Conservation (phyloP, 2,329 filamentous ascomycete genomes). For the Myriosclerotinia scirpicola region DNA sequence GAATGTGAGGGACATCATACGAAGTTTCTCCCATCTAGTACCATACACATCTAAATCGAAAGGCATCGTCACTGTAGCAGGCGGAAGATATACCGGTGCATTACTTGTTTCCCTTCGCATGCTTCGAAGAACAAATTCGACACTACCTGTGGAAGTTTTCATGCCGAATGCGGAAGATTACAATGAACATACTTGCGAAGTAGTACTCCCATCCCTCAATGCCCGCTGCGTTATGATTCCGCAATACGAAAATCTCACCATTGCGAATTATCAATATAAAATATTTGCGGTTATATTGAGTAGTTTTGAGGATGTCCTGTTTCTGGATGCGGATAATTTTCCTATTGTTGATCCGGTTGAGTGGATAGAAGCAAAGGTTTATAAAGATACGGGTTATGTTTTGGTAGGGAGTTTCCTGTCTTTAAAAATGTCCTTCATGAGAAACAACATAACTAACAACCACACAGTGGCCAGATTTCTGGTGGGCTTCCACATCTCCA, state of each 20-base stretch:
- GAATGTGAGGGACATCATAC: conserved; percentile 9
- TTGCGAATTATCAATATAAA: conserved; percentile 50
- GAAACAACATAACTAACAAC: background rate
- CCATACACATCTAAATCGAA: conserved; percentile 10
- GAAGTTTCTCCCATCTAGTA: background rate
- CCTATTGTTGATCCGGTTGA: conserved; percentile 45
- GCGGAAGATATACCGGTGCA: conserved; percentile 42
- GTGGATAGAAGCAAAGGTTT: conserved; percentile 46
- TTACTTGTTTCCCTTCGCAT: conserved; percentile 45
- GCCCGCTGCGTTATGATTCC: conserved; percentile 45
- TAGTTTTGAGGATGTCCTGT: conserved; percentile 50
- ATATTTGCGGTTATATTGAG: conserved; percentile 50
- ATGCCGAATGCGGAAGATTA: conserved; percentile 43
- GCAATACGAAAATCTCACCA: conserved; percentile 42
- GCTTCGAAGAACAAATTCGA: conserved; percentile 44
- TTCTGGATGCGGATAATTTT: conserved; percentile 49
- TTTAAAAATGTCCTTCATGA: too few species aligned
- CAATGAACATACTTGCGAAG: conserved; percentile 42
- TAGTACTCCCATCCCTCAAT: conserved; percentile 42
- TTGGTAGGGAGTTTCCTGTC: conserved; percentile 27
- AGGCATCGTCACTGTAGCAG: conserved; percentile 47
- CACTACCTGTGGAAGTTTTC: conserved; percentile 46
- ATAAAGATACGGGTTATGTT: conserved; percentile 45
- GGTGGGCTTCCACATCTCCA: conserved; percentile 44
- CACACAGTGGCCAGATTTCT: conserved; percentile 48